Evolutionary conservation across 306 rosid species (phyloP), one percentile per base, ranked within the genome.

Genomic region (Oemleria cerasiformis): DNA sequence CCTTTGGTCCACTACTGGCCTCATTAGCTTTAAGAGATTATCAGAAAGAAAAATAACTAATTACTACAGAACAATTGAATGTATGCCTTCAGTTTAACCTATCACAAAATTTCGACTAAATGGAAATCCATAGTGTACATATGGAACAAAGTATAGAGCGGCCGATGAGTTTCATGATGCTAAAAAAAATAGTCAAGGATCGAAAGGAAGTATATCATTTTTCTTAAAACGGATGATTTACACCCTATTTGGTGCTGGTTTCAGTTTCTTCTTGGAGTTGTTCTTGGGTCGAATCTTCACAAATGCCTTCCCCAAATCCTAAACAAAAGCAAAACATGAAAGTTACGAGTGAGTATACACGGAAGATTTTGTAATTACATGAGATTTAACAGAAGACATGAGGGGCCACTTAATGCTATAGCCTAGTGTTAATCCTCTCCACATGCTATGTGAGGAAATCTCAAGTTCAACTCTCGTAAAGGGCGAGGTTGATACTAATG

Each of bases 271-370:
- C 87, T 90, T 92, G 6, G 96, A 93, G 77, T 93, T 90, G 80
- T 90, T 93, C 86, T 76, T 87, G 67, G 80, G 86, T 19, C 96
- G 97, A 74, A 93, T 75, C 93, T 93, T 93, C 87, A 93, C 92
- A 75, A 88, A 67, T 75, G 87, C 92, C 21, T 82, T 88, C 51
- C 78, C 89, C 91, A 93, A 75, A 81, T 87, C 97, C 97, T 92
- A 70, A 66, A 74, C 72, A 73, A 73, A 72, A 6, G n/a, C 48
- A 65, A 78, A 66, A 66, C 6, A 19, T 12, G 61, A 51, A 38
- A 63, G 34, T 65, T 70, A 23, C 36, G 14, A 71, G 62, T n/a
- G n/a, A 42, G 44, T 65, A 39, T 74, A 9, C 57, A 40, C 0
- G 19, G 39, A 19, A 74, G 6, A 16, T 9, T 25, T 42, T 19